Evolutionary conservation across 352 stramenopile genomes (phyloP).

Genomic region (Phytopythium vexans): DNA sequence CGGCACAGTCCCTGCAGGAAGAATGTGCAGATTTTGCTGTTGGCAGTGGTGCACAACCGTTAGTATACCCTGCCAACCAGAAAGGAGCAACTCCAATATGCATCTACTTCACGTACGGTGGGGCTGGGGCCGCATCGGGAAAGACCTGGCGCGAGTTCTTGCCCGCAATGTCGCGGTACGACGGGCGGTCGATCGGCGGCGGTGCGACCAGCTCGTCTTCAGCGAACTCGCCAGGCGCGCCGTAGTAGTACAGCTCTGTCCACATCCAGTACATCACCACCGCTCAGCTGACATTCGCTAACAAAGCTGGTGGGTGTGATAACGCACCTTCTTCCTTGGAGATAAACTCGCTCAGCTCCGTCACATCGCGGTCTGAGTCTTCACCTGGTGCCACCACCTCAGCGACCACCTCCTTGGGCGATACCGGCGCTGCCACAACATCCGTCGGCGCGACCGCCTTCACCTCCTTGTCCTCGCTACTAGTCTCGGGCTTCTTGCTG

Average conservation of each 20-base stretch:
- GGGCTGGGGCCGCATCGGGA: slow-evolving; percentile 34
- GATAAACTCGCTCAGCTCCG: slow-evolving; percentile 70
- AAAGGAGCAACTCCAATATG: slow-evolving; percentile 1
- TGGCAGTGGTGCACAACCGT: slow-evolving; percentile 2
- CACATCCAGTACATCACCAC: slow-evolving; percentile 2
- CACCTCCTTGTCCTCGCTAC: slow-evolving; percentile 1
- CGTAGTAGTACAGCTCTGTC: slow-evolving; percentile 76
- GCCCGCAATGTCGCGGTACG: slow-evolving; percentile 48
- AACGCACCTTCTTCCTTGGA: slow-evolving; percentile 69
- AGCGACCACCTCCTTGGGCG: slow-evolving; percentile 11
- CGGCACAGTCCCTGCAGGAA: slow-evolving; percentile 75
- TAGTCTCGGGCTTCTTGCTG: slow-evolving; percentile 16
- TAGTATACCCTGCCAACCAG: neutral
- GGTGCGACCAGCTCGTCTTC: slow-evolving; percentile 18
- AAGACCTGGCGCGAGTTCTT: slow-evolving; percentile 40
- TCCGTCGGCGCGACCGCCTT: slow-evolving; percentile 33
- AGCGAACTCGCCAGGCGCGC: slow-evolving; percentile 61
- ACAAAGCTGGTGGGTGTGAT: neutral
- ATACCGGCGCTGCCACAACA: neutral
- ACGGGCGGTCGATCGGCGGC: slow-evolving; percentile 29
- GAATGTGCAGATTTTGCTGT: slow-evolving; percentile 84
- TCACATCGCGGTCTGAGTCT: slow-evolving; percentile 32
- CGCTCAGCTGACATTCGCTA: neutral
- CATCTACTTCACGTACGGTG: slow-evolving; percentile 43
- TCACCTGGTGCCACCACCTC: no score